Evolutionary conservation across 139 green algal species (phyloP).

Genomic region (Dunaliella sp.): DNA sequence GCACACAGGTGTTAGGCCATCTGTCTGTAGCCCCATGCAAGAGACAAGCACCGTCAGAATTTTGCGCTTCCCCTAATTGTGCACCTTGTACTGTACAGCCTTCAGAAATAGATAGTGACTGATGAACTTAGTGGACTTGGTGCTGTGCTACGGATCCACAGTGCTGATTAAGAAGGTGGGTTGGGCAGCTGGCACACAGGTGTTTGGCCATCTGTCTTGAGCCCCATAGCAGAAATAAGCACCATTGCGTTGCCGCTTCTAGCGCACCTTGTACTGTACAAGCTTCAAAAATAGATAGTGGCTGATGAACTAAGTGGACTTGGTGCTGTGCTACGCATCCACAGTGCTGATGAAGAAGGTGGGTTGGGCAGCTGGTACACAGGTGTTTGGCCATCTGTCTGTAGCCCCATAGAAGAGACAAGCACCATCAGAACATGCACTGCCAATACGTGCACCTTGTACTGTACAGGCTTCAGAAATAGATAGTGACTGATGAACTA

Average conservation of each 20-base stretch:
- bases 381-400: no score
- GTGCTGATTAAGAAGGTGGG: conserved; percentile 51
- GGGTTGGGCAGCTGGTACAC: conserved; percentile 44
- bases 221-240: no score
- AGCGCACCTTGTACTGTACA: not conserved
- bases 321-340: conserved; percentile 67
- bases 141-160: conserved; percentile 57
- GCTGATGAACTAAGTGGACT: conserved; percentile 62
- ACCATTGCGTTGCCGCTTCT: no score
- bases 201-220: no score
- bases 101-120: not conserved
- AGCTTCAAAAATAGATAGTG: not conserved
- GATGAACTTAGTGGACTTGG: conserved; percentile 57
- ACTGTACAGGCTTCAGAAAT: not conserved
- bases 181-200: conserved; percentile 42
- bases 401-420: no score
- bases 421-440: no score
- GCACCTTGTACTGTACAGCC: not conserved
- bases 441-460: not conserved
- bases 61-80: not conserved
- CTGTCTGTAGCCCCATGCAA: no score
- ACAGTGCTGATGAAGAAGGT: conserved; percentile 61
- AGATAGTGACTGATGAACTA: conserved; percentile 15
- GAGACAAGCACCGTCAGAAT: no score
- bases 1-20: no score